phyloP scores from a whole-genome alignment of 805 yeast species.

The Barnettozyma botsteinii region DNA sequence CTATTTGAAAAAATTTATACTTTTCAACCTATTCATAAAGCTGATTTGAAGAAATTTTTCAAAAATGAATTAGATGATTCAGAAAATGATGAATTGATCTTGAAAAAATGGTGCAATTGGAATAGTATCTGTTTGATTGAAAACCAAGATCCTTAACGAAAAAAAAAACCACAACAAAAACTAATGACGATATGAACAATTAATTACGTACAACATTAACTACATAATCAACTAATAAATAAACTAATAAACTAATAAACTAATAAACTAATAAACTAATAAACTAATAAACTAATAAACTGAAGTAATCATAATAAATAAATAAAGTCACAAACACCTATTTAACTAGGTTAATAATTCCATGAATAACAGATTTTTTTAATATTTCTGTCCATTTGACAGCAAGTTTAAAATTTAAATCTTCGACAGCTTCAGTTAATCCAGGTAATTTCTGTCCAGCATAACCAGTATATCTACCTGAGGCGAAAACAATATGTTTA shows the following conservation, averaged over 20 bases:
- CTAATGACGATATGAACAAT: not conserved
- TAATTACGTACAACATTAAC: too few species aligned
- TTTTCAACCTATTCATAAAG: conserved; percentile 19
- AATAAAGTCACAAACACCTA: not conserved
- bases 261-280: too few species aligned
- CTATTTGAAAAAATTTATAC: conserved; percentile 21
- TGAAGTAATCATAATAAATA: too few species aligned
- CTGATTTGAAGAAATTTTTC: conserved; percentile 6
- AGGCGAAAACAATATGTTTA: conserved; percentile 46
- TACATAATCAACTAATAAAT: too few species aligned
- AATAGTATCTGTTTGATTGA: conserved; percentile 21
- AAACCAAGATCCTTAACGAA: conserved; percentile 1
- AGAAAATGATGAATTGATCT: conserved; percentile 5
- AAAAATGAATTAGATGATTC: conserved; percentile 6
- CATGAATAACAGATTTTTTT: conserved; percentile 10
- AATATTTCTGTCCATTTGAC: conserved; percentile 25
- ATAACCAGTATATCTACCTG: conserved; percentile 53
- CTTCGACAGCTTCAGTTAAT: conserved; percentile 47
- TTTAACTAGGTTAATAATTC: conserved; percentile 1
- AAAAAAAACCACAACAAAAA: not conserved
- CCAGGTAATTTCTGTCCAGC: conserved; percentile 51
- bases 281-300: too few species aligned
- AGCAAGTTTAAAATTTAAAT: conserved; percentile 30
- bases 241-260: too few species aligned
- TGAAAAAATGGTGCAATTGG: conserved; percentile 23